Conservation (phyloP, 169 alveolate species). For the Eimeria falciformis region DNA sequence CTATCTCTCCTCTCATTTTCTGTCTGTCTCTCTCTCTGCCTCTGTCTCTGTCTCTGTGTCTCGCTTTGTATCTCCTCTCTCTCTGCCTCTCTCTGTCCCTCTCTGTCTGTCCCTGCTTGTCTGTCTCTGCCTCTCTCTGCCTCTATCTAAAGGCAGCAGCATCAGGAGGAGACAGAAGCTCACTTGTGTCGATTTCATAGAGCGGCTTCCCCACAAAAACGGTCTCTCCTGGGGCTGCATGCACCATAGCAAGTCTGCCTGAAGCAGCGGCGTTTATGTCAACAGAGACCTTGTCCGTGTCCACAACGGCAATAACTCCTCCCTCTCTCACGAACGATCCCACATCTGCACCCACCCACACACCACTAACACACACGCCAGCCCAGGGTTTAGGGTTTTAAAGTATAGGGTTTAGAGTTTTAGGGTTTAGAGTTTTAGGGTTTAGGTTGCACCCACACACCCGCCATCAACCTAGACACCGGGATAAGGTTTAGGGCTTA, state of each 20-base stretch:
- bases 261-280: conserved; percentile 92
- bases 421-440: too few species aligned
- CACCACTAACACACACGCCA: background rate
- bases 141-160: background rate
- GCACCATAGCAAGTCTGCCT: conserved; percentile 85
- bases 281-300: conserved; percentile 96
- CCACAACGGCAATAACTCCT: conserved; percentile 94
- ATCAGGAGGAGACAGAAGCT: background rate
- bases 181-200: conserved; percentile 89
- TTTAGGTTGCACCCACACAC: too few species aligned
- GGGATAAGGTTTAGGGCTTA: too few species aligned
- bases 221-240: conserved; percentile 89
- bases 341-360: conserved; percentile 62
- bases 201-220: conserved; percentile 92
- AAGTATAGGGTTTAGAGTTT: too few species aligned
- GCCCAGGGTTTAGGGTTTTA: background rate
- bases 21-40: too few species aligned
- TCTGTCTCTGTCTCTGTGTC: too few species aligned
- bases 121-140: background rate
- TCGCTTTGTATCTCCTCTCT: conserved; percentile 2
- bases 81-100: background rate
- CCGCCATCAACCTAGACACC: too few species aligned
- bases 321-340: conserved; percentile 94
- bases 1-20: too few species aligned
- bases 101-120: background rate